phyloP scores from a whole-genome alignment of 2,329 filamentous ascomycete species.

The Penicillium sp. region DNA sequence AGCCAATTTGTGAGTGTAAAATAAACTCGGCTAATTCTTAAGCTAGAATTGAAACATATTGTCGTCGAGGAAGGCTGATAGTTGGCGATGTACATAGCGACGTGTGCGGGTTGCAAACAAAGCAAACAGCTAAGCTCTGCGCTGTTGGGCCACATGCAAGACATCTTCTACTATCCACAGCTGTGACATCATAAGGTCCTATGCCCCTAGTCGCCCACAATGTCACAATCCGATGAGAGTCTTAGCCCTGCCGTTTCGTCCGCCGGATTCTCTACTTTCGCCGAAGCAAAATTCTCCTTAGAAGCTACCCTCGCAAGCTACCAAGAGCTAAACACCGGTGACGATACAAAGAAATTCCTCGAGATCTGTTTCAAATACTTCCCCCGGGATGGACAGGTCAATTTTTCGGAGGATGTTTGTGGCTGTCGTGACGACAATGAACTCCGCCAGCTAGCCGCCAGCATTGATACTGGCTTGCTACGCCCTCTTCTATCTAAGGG shows the following conservation, averaged over 20 bases:
- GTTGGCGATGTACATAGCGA: constrained; percentile 7
- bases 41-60: not conserved
- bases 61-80: constrained; percentile 7
- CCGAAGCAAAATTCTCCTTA: too few species aligned
- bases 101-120: constrained; percentile 23
- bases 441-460: constrained; percentile 1
- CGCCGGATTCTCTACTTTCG: too few species aligned
- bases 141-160: too few species aligned
- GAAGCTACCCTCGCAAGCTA: too few species aligned
- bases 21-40: not conserved
- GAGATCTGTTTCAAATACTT: constrained; percentile 2
- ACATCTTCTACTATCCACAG: too few species aligned
- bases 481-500: not conserved
- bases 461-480: constrained; percentile 2
- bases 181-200: too few species aligned
- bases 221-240: too few species aligned
- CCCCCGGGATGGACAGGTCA: not conserved
- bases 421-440: not conserved
- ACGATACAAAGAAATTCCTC: too few species aligned
- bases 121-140: constrained; percentile 22
- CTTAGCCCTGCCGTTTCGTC: too few species aligned
- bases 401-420: constrained; percentile 3
- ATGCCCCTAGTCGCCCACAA: too few species aligned
- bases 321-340: too few species aligned
- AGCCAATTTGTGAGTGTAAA: not conserved